Evolutionary conservation across 129 eudicot genomes (phyloP), one percentile per base, ranked within the genome.

Genomic region (Pittosporum tobira): DNA sequence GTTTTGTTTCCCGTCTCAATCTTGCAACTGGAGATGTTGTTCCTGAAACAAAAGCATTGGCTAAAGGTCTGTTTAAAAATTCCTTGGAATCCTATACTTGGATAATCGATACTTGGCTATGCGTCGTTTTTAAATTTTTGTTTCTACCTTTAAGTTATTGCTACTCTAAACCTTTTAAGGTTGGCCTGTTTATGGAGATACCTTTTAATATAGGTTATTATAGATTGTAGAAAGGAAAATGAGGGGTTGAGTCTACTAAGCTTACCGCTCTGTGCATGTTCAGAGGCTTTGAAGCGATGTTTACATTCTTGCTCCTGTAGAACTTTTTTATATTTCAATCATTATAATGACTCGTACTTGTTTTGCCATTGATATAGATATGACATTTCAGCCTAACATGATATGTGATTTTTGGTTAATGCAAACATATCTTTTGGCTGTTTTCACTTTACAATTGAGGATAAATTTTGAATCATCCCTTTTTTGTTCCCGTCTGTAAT

Each of bases 11-110:
- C 29, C 96, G 88, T 37, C 73, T 87, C 49, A 91, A 91, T 74
- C 85, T 87, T 66, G 99, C 99, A 58, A 91, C 85, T 37, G 95
- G 94, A 34, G 94, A 81, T 73, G 99, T 71, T 34, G 85, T 86
- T 65, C 96, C 96, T 44, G 99, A 86, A 76, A 86, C 99, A 66
- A 87, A 79, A 78, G 87, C 96, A 48, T 72, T 91, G 76, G 89
- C 79, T 31, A 91, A 87, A 87, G 99, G 99, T 91, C 20, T 40
- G 63, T 51, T 51, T 19, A 5, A 25, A 18, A 5, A 10, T 61
- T 19, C 36, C 26, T 34, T 16, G 22, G 12, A 14, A 7, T 57
- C 30, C 44, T 36, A 34, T 56, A 24, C 14, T 11, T 38, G 7
- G 42, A 64, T 47, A 63, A 48, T 20, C 11, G 3, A 18, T 15